Percentiles rank a stretch among this genome's conserved stretches.
These are phyloP conservation scores for Citrus hindsii DNA, from an alignment of 345 rosid genomes.

Conservation along the genomic window DNA sequence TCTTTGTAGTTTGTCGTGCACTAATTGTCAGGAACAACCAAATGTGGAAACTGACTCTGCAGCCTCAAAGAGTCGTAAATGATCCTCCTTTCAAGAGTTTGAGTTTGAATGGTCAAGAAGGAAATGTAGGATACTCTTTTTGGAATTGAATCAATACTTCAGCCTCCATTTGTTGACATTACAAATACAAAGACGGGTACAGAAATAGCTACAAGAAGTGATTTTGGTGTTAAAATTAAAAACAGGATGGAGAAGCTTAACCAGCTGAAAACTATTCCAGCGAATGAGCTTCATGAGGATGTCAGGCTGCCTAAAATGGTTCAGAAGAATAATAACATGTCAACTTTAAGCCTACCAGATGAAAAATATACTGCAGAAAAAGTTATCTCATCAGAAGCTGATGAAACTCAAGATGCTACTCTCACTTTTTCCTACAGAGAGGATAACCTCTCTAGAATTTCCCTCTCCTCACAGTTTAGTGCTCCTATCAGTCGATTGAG, in stretches of 20 bases:
- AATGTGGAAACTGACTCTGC: background rate
- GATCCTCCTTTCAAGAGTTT: background rate
- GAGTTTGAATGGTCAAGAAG: constrained; percentile 12
- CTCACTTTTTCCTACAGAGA: constrained; percentile 4
- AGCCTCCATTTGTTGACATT: constrained; percentile 13
- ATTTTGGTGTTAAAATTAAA: background rate
- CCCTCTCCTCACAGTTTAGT: constrained; percentile 4
- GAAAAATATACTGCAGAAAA: constrained; percentile 8
- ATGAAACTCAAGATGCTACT: constrained; percentile 6
- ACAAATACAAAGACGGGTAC: constrained; percentile 11
- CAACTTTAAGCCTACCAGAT: constrained; percentile 9
- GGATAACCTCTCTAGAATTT: background rate
- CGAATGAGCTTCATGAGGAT: constrained; percentile 19
- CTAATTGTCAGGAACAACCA: background rate
- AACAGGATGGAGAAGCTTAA: background rate
- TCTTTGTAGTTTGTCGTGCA: background rate
- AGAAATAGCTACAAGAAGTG: constrained; percentile 16
- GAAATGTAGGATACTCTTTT: constrained; percentile 14
- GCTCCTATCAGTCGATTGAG: constrained; percentile 12
- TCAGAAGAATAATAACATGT: constrained; percentile 13
- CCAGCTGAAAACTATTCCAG: constrained; percentile 4
- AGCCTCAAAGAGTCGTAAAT: background rate
- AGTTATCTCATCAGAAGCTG: background rate
- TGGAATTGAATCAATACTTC: constrained; percentile 7
- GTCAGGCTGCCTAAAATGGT: background rate